Base-by-base conservation (phyloP, 345 rosid genomes). In the Eucalyptus tenuipes region DNA sequence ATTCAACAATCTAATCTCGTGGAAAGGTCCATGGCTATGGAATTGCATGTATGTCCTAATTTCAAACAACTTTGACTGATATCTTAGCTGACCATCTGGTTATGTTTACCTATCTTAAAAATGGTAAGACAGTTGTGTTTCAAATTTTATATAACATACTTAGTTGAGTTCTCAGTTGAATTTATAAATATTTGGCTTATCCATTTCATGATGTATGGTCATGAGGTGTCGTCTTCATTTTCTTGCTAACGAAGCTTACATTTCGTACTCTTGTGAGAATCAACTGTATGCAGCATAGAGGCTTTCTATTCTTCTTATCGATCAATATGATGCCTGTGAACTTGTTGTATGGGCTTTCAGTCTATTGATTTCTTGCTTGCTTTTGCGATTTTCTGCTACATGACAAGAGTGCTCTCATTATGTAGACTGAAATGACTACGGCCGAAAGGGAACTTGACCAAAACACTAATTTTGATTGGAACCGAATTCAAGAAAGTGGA, bases 391-490 rank as follows among this genome's bases (percentile, higher is more conserved):
- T 31, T 85, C 87, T 22, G 64, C 45, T 42, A 86, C 17, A 86
- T 75, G 84, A 75, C 84, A 20, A 37, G 47, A 20, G 84, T 40
- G 47, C 13, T 40, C 47, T 37, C 84, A 75, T 75, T 75, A 10
- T 47, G 88, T 80, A 98, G 99, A 98, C 99, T 87, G 99, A 98
- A 94, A 96, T 98, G 99, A 98, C 99, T 87, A 98, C 99, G 86
- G 99, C 99, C n/a, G 99, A 98, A 91, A 95, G 95, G 92, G 99
- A 98, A 95, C 97, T 98, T 92, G 99, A 98, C 94, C 99, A 98
- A 89, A 98, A 98, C 90, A 94, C 97, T 85, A 97, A 97, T 92
- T 97, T 94, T 92, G 99, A 98, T 90, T 98, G 99, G 99, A 96
- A 96, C 89, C 98, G 99, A 86, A 98, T 98, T 89, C 99, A 97